Evolutionary conservation across 1,284 basidiomycete genomes (phyloP), one percentile per base, ranked within the genome.

Genomic region (Ustilago trichophora): DNA sequence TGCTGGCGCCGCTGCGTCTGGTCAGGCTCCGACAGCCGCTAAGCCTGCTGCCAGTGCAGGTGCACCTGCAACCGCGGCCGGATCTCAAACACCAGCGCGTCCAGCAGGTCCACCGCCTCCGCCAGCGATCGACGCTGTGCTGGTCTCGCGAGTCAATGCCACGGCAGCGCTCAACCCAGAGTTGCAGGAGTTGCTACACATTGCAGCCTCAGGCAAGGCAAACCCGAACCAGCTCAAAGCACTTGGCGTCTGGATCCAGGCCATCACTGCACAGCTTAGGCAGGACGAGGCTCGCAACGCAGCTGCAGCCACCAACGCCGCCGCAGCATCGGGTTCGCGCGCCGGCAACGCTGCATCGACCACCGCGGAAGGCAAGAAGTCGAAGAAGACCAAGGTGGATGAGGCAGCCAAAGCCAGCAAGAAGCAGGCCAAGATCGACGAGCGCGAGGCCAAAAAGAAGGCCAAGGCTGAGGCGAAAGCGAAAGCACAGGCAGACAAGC

Each of bases 241-340:
- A 3, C 65, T 76, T 2, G 75, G 73, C 8, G 66, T 59, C 1
- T 73, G 67, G 60, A 76, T 76, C n/a, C 63, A 67, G 27, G 62
- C 66, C 24, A 68, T 72, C 48, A 72, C 70, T 11, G 60, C 56
- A n/a, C 66, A 72, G 43, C 62, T 72, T 18, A 48, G 67, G 5
- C 53, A 69, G 36, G 70, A 72, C 37, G 66, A 72, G 46, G 67
- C 57, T 16, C 52, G 54, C 34, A 63, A 55, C 29, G 70, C 65
- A 36, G 60, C 60, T 31, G 59, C 59, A 16, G 44, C 62, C 46
- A 56, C 37, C 54, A 66, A 52, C 29, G 37, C 52, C 27, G 49
- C 54, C 2, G 54, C 34, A 25, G 34, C 53, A 15, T 43, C 66
- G 4, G 52, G 51, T 15, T 55, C 66, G 15, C 54, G 59, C 26